Evolutionary conservation across 106 monocot genomes (phyloP).

Genomic region (Triglochin maritima): DNA sequence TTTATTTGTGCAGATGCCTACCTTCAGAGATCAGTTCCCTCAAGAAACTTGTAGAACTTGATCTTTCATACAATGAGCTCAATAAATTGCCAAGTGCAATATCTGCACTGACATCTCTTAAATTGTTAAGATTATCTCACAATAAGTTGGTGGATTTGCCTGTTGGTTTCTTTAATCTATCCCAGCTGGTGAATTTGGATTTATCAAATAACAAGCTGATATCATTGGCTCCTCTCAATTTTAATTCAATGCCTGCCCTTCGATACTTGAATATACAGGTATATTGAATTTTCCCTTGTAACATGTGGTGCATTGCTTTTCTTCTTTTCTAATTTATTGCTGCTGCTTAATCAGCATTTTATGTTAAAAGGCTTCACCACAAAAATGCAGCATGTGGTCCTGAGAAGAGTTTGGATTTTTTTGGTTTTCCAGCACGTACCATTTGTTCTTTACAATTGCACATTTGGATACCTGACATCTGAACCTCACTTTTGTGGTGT

Average conservation of each 20-base stretch:
- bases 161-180: slow-evolving; percentile 50
- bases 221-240: slow-evolving; percentile 47
- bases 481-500: not conserved
- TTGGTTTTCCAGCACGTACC: not conserved
- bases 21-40: slow-evolving; percentile 82
- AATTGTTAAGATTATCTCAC: slow-evolving; percentile 56
- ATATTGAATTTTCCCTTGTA: not conserved
- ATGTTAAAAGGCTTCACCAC: too few species aligned
- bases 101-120: slow-evolving; percentile 50
- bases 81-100: slow-evolving; percentile 80
- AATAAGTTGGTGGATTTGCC: slow-evolving; percentile 86
- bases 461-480: too few species aligned
- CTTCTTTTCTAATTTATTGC: too few species aligned
- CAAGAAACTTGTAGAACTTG: slow-evolving; percentile 77
- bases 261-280: slow-evolving; percentile 86
- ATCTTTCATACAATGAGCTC: slow-evolving; percentile 97
- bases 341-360: too few species aligned
- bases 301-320: not conserved
- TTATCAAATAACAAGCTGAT: slow-evolving; percentile 83
- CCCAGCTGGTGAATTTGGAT: slow-evolving; percentile 59
- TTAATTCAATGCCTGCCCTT: slow-evolving; percentile 52
- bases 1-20: slow-evolving; percentile 46
- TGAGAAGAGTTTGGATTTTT: not conserved
- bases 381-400: too few species aligned
- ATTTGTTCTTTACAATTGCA: not conserved